phyloP scores from a whole-genome alignment of 148 eudicot species.

The Simmondsia chinensis region DNA sequence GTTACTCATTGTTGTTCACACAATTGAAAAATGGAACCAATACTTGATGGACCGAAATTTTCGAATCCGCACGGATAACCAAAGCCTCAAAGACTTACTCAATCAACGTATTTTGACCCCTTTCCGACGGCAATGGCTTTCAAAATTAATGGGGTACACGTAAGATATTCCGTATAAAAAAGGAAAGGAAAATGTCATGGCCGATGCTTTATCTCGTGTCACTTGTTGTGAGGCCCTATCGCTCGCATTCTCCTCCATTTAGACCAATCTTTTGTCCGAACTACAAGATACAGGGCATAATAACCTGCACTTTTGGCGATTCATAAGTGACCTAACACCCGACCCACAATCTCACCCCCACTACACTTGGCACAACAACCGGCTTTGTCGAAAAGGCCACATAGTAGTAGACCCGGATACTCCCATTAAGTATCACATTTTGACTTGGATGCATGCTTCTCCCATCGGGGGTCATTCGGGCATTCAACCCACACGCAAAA shows the following conservation, averaged over 20 bases:
- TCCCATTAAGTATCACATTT: neutral
- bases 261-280: neutral
- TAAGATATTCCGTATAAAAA: conserved; percentile 3
- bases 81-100: neutral
- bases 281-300: neutral
- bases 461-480: no score
- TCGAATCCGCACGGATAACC: no score
- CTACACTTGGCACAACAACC: no score
- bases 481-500: no score
- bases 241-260: neutral
- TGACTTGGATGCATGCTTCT: neutral
- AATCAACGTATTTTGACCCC: neutral
- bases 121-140: neutral
- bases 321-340: neutral
- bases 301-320: neutral
- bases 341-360: neutral
- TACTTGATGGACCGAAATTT: no score
- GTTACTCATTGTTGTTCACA: no score
- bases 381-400: neutral
- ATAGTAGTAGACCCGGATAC: neutral
- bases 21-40: no score
- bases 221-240: neutral
- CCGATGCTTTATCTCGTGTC: conserved; percentile 3
- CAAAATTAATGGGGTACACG: conserved; percentile 1
- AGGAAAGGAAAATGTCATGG: neutral